phyloP scores from a whole-genome alignment of 306 rosid genomes.

The Calophaca sinica region DNA sequence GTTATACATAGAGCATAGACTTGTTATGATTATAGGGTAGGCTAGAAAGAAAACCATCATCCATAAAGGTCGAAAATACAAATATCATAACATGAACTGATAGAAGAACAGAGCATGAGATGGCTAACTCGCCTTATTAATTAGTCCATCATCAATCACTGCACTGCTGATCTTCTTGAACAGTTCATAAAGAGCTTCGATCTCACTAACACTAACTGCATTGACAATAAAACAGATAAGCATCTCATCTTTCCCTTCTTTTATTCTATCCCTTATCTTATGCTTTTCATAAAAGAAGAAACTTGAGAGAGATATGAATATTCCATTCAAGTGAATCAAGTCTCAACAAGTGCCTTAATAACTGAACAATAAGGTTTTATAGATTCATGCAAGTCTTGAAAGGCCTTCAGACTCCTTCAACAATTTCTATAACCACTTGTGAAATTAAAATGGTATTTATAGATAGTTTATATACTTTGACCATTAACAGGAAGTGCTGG shows the following conservation, averaged over 20 bases:
- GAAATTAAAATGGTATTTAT: neutral
- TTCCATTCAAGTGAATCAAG: constrained; percentile 6
- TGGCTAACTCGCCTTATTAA: constrained; percentile 67
- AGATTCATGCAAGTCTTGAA: neutral
- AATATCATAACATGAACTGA: constrained; percentile 21
- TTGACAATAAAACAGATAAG: constrained; percentile 33
- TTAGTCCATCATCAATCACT: constrained; percentile 88
- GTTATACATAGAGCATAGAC: constrained; percentile 5
- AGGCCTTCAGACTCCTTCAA: constrained; percentile 25
- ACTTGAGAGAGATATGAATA: constrained; percentile 32
- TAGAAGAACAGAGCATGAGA: constrained; percentile 4
- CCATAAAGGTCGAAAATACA: constrained; percentile 32
- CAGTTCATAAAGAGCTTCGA: constrained; percentile 87
- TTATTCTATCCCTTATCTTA: neutral
- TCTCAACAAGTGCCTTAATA: constrained; percentile 18
- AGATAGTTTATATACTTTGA: neutral
- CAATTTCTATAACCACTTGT: neutral
- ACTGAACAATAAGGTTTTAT: too few species aligned
- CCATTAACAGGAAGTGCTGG: neutral
- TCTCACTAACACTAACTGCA: constrained; percentile 96
- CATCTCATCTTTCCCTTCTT: neutral
- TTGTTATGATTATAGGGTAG: neutral
- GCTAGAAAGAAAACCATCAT: constrained; percentile 19
- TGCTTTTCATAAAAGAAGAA: constrained; percentile 24
- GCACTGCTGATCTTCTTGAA: constrained; percentile 95